Base-by-base conservation (phyloP, 768 basidiomycete species). In the Vararia minispora region DNA sequence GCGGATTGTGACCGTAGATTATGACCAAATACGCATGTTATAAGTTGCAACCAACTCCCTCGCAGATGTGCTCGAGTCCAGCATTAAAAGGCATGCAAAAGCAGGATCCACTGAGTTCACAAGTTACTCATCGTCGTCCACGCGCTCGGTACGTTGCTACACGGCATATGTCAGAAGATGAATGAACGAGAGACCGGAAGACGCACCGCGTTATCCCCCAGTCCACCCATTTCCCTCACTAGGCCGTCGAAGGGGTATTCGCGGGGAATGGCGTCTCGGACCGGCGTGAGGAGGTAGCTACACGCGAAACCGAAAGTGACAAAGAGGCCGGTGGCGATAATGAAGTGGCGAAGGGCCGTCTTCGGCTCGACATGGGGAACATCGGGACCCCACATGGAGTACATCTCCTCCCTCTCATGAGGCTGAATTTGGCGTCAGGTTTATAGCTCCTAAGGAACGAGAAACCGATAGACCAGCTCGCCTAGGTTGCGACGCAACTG, bases 301-400 rank as follows among this genome's bases (percentile, higher is more conserved):
- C 74, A 67, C 30, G 76, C 42, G 37, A 74, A 64, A 3, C 75
- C 85, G 43, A 79, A 71, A 3, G 67, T 62, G 28, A 78, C 64
- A 46, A 90, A 82, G n/a, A 69, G 71, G 18, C 69, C 55, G 14
- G 66, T 59, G 0, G 76, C 85, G 36, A 79, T 55, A 10, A 69
- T 48, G 53, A 90, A 81, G 31, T 81, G 80, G 35, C 69, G 65
- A 25, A 80, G 55, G 6, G 87, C 86, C 2, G 56, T 66, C 6
- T 66, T 57, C 18, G 82, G 76, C 10, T 66, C 59, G 10, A 84
- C 61, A 16, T 68, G 67, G 28, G 86, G 71, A 21, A 74, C 63
- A 51, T 90, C 87, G 16, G 85, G 85, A 18, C 85, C 84, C 84
- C 84, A 89, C 81, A 90, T 85, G 26, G 81, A 85, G 40, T 80